Conservation (phyloP, 2,329 filamentous ascomycete genomes). For the Aspergillus tanneri region DNA sequence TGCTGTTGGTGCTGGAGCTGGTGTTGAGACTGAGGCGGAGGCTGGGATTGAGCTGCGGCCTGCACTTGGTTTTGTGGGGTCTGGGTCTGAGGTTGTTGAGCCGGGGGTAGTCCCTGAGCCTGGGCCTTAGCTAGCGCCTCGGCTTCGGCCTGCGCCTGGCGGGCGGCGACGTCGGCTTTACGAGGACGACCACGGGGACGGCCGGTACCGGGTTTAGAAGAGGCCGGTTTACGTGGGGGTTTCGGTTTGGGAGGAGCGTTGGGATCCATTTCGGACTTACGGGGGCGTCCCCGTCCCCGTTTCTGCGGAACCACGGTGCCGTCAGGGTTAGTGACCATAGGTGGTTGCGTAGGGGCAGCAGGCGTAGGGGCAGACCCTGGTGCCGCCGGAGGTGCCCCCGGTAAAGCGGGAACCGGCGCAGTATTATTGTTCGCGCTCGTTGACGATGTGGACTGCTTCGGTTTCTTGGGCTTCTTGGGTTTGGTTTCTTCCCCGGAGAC, state of each 20-base stretch:
- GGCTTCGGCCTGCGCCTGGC: slow-evolving; percentile 16
- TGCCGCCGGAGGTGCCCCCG: slow-evolving; percentile 17
- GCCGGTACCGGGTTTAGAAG: slow-evolving; percentile 29
- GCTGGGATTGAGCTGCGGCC: too few species aligned
- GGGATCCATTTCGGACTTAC: slow-evolving; percentile 22
- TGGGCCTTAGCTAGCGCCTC: slow-evolving; percentile 13
- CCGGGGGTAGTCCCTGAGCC: slow-evolving; percentile 1
- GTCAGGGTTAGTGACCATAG: slow-evolving; percentile 15
- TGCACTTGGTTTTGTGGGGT: too few species aligned
- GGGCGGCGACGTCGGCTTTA: slow-evolving; percentile 34
- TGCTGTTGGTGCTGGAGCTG: slow-evolving; percentile 14
- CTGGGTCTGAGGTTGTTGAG: slow-evolving; percentile 18
- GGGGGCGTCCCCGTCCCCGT: slow-evolving; percentile 25
- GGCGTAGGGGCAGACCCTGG: not conserved
- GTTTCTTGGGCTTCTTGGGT: slow-evolving; percentile 18
- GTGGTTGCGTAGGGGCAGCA: slow-evolving; percentile 1
- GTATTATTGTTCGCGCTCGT: slow-evolving; percentile 24
- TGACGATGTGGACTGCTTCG: slow-evolving; percentile 9
- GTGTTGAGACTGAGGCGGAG: too few species aligned
- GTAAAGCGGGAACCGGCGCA: not conserved
- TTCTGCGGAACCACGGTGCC: slow-evolving; percentile 22
- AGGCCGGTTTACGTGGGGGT: slow-evolving; percentile 17
- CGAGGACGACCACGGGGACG: slow-evolving; percentile 36
- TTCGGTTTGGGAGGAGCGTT: slow-evolving; percentile 24
- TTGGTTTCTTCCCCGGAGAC: slow-evolving; percentile 19